phyloP scores from a whole-genome alignment of 2,329 filamentous ascomycete species.

The Bipolaris sorokiniana region DNA sequence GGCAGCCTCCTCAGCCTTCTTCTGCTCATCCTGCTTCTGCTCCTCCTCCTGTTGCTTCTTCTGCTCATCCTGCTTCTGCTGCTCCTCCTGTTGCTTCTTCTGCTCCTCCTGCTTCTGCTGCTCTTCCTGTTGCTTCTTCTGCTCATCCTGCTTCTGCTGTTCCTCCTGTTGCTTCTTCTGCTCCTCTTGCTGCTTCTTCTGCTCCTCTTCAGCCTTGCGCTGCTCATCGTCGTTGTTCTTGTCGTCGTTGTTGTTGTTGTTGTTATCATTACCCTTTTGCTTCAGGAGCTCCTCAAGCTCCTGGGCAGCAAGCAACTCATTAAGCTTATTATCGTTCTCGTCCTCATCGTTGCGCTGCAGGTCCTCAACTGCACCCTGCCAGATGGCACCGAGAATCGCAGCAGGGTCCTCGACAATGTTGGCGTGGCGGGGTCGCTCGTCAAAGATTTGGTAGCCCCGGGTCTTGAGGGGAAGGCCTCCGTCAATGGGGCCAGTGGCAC shows the following conservation, averaged over 20 bases:
- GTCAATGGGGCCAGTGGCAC: constrained; percentile 17
- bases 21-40: constrained; percentile 2
- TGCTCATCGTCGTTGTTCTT: constrained; percentile 11
- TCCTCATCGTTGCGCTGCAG: constrained; percentile 33
- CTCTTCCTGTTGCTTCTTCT: too few species aligned
- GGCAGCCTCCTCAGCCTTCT: background rate
- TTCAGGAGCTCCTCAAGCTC: constrained; percentile 21
- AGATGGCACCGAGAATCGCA: constrained; percentile 34
- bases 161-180: too few species aligned
- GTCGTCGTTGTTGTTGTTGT: constrained; percentile 11
- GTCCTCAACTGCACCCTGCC: constrained; percentile 36
- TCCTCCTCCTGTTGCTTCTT: constrained; percentile 4
- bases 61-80: background rate
- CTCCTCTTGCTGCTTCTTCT: constrained; percentile 7
- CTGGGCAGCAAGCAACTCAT: constrained; percentile 27
- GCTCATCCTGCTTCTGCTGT: constrained; percentile 5
- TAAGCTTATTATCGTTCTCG: constrained; percentile 30
- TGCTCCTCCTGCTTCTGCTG: too few species aligned
- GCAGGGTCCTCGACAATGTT: constrained; percentile 37
- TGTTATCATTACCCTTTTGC: constrained; percentile 4
- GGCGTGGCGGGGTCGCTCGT: constrained; percentile 38
- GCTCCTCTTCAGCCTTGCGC: constrained; percentile 11
- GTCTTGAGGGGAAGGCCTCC: constrained; percentile 32
- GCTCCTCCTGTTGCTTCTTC: constrained; percentile 4
- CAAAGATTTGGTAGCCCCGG: constrained; percentile 35